phyloP scores from a whole-genome alignment of 2,329 filamentous ascomycete genomes.

The Aspergillus pseudoviridinutans region DNA sequence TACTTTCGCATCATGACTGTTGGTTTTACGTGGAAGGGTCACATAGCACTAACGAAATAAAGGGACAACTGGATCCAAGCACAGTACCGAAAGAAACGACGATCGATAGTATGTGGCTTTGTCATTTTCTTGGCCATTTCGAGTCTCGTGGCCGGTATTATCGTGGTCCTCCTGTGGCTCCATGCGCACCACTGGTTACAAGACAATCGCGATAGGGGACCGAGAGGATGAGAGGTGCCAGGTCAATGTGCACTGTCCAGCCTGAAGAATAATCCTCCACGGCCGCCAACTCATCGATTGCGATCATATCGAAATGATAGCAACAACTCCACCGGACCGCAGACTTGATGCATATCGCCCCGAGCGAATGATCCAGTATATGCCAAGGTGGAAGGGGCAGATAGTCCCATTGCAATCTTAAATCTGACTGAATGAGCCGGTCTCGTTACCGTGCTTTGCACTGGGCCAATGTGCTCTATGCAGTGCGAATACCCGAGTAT shows the following conservation, averaged over 20 bases:
- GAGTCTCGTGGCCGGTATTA: conserved; percentile 41
- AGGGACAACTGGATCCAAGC: conserved; percentile 54
- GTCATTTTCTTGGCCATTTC: conserved; percentile 27
- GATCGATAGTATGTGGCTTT: conserved; percentile 44
- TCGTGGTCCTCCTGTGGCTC: conserved; percentile 45
- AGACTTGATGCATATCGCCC: not conserved
- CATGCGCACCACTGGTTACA: conserved; percentile 32
- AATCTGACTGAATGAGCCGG: conserved; percentile 6
- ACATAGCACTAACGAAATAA: conserved; percentile 1
- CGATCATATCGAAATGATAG: not conserved
- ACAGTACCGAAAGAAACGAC: conserved; percentile 48
- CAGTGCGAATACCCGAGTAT: conserved; percentile 5
- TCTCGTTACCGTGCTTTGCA: conserved; percentile 4
- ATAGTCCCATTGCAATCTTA: not conserved
- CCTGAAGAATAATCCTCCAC: not conserved
- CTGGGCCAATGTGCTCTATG: not conserved
- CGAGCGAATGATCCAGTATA: not conserved
- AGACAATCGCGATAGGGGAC: conserved; percentile 3
- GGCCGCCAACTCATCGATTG: not conserved
- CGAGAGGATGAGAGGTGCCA: not conserved
- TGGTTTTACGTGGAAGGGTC: not conserved
- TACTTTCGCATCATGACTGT: not conserved
- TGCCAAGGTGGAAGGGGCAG: not conserved
- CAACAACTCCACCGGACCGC: not conserved
- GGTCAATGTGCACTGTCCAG: not conserved